Percentiles rank a stretch among this genome's conserved stretches.
These are phyloP conservation scores for Populus alba DNA, from an alignment of 345 rosid species.

Conservation along the genomic window DNA sequence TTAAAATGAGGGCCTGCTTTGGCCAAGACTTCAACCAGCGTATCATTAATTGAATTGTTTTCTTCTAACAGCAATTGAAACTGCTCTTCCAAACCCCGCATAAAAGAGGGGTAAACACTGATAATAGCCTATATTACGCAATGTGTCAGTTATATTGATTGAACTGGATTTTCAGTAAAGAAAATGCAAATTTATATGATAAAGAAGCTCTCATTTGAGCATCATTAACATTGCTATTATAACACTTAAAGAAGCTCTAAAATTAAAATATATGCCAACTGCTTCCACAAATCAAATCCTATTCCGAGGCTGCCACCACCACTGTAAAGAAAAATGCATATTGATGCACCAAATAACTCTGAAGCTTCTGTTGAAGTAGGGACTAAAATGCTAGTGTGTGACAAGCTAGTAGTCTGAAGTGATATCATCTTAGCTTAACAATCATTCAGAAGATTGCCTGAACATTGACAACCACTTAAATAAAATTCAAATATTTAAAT, in stretches of 20 bases:
- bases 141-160: neutral
- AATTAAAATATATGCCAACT: too few species aligned
- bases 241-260: too few species aligned
- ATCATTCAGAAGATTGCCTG: neutral
- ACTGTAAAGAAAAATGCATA: too few species aligned
- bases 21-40: conserved; percentile 54
- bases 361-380: neutral
- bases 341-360: neutral
- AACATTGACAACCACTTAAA: neutral
- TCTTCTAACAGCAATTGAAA: conserved; percentile 47
- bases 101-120: conserved; percentile 61
- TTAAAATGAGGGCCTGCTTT: conserved; percentile 70
- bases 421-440: too few species aligned
- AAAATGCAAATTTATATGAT: neutral
- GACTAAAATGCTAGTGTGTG: neutral
- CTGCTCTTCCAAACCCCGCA: conserved; percentile 69
- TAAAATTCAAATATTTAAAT: neutral
- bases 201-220: too few species aligned
- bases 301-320: too few species aligned
- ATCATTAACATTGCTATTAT: too few species aligned
- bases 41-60: conserved; percentile 41
- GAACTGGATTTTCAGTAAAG: neutral
- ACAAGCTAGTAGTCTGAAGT: neutral
- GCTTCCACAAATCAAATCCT: too few species aligned
- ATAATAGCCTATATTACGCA: conserved; percentile 50